Evolutionary conservation across 208 protist species (phyloP), one percentile per base, ranked within the genome.

Genomic region (Crithidia mellificae): DNA sequence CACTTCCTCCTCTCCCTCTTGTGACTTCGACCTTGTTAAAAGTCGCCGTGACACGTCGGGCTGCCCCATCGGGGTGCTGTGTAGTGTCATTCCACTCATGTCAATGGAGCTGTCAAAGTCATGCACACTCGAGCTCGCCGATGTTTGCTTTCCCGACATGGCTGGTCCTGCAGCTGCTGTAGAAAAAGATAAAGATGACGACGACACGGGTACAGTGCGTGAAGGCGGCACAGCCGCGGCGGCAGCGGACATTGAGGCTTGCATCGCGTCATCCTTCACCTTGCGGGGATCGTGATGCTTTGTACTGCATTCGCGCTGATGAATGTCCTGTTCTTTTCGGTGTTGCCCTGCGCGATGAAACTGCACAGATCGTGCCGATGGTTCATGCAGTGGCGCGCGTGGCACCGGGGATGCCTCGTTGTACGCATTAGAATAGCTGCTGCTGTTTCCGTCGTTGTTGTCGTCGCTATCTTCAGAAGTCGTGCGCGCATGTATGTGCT

Each of bases 81-180:
- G 38, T 19, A 3, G 44, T 30, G 3, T 1, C 57, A 51, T 30
- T 4, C 19, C 43, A 2, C 57, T 24, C 2, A 50, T 38, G 2
- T 63, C 57, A 11, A 63, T 20, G 3, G 29, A 63, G 29, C 39
- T 52, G 43, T 41, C 57, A 12, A 51, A 53, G 15, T 53, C 57
- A 27, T 20, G 9, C 9, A 14, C 27, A 11, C 3, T 3, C 8
- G 27, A 25, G n/a, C 30, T 2, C 17, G 15, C 5, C 1, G 43
- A n/a, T n/a, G n/a, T n/a, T n/a, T n/a, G n/a, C 34, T 38, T 38
- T 38, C 11, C 34, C 11, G 41, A 36, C 6, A 41, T 50, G 4
- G 25, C 19, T 9, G 34, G 34, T 46, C 8, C 8, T n/a, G 41
- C 41, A 15, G 41, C 8, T n/a, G 41, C 4, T 5, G 41, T n/a